Conservation (phyloP, 2,329 filamentous ascomycete species). For the Trichophaea hybrida region DNA sequence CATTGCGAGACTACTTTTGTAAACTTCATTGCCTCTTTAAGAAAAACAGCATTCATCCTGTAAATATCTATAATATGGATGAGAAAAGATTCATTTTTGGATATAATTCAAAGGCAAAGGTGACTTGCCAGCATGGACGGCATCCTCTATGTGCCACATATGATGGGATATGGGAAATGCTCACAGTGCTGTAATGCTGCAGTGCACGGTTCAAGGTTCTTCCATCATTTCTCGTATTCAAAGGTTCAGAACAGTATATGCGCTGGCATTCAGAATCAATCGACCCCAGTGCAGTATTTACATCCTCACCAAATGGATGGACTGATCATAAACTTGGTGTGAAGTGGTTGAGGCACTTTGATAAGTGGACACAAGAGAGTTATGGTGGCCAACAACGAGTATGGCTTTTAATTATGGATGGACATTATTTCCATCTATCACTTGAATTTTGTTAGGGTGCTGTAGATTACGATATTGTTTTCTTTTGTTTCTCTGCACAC, state of each 20-base stretch:
- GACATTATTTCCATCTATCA: background rate
- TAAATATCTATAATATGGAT: too few relatives aligned
- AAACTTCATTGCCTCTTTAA: too few relatives aligned
- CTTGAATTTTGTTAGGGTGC: background rate
- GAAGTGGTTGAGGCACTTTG: background rate
- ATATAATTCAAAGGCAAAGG: too few relatives aligned
- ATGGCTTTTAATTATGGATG: too few relatives aligned
- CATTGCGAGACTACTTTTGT: too few relatives aligned
- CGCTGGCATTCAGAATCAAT: background rate
- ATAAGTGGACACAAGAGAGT: background rate
- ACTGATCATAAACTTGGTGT: background rate
- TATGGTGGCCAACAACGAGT: background rate
- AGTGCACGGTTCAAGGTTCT: background rate
- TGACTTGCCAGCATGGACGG: too few relatives aligned
- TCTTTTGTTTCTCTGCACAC: background rate
- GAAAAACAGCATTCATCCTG: too few relatives aligned
- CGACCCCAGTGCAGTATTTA: background rate
- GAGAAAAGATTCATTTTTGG: too few relatives aligned
- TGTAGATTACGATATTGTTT: background rate
- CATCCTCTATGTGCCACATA: background rate
- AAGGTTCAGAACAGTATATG: background rate
- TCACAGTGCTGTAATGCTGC: background rate
- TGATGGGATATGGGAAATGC: background rate
- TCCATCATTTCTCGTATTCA: background rate
- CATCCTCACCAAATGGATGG: background rate